Conservation (phyloP, 345 rosid genomes). For the Eucalyptus caleyi region DNA sequence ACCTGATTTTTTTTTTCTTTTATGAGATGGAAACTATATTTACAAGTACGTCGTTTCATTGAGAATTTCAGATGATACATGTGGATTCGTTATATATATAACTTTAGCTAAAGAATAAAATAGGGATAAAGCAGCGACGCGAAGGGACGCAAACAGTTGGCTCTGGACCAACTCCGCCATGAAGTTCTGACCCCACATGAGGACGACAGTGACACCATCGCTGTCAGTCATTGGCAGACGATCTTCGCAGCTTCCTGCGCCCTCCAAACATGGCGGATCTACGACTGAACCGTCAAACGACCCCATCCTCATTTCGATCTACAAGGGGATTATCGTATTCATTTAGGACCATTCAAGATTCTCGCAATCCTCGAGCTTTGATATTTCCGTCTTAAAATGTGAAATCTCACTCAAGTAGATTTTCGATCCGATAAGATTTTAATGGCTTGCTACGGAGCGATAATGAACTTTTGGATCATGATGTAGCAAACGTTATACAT, state of each 20-base stretch:
- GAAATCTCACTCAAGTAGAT: not conserved
- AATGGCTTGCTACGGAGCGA: not conserved
- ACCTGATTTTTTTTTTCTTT: not conserved
- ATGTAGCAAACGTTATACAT: rapidly evolving
- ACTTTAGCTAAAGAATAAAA: not conserved
- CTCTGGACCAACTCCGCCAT: not conserved
- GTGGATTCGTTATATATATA: not conserved
- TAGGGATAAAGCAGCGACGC: not conserved
- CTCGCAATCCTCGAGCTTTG: not conserved
- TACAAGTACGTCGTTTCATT: not conserved
- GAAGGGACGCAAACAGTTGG: not conserved
- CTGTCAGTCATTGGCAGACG: not conserved
- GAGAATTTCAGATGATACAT: not conserved
- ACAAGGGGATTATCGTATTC: not conserved
- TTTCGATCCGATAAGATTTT: not conserved
- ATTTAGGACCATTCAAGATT: not conserved
- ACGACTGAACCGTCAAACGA: not conserved
- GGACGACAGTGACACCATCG: not conserved
- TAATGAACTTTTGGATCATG: not conserved
- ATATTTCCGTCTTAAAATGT: not conserved
- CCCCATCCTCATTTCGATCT: not conserved
- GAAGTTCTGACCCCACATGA: not conserved
- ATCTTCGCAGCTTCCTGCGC: not conserved
- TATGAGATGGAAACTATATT: not conserved
- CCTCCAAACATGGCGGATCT: not conserved